Conservation (phyloP, 768 basidiomycete genomes). For the Mycena floridula region DNA sequence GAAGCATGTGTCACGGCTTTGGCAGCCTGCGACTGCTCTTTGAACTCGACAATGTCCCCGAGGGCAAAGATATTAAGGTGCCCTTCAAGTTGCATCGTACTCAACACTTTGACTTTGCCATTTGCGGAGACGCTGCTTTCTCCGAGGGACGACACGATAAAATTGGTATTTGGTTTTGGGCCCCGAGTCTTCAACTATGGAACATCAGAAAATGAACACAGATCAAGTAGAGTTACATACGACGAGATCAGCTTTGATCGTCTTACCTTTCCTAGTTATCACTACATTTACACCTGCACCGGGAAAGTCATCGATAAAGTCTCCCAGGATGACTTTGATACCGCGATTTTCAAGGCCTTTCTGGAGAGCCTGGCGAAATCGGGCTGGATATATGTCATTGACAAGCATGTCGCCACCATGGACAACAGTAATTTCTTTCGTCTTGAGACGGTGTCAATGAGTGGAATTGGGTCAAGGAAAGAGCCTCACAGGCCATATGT, state of each 20-base stretch:
- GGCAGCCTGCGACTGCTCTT: constrained; percentile 51
- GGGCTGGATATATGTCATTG: constrained; percentile 35
- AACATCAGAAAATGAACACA: constrained; percentile 13
- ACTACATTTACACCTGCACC: constrained; percentile 29
- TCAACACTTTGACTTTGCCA: constrained; percentile 43
- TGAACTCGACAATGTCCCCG: constrained; percentile 60
- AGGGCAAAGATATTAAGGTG: constrained; percentile 55
- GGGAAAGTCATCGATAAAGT: constrained; percentile 34
- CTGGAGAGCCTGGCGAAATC: constrained; percentile 33
- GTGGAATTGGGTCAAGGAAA: too few relatives aligned
- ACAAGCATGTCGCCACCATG: constrained; percentile 36
- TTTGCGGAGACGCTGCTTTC: constrained; percentile 24
- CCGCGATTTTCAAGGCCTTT: constrained; percentile 25
- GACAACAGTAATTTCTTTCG: constrained; percentile 37
- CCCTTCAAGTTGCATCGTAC: constrained; percentile 49
- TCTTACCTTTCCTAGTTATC: constrained; percentile 32
- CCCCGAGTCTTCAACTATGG: constrained; percentile 21
- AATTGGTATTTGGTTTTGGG: constrained; percentile 27
- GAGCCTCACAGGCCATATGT: constrained; percentile 13
- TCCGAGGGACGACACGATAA: constrained; percentile 20
- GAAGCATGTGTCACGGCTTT: constrained; percentile 41
- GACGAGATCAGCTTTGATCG: constrained; percentile 35
- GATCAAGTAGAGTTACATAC: constrained; percentile 30
- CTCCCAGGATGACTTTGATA: constrained; percentile 28
- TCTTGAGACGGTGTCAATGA: too few relatives aligned